Evolutionary conservation across 371 early-diverging fungal genomes (phyloP).

Genomic region (Haplosporangium sp.): DNA sequence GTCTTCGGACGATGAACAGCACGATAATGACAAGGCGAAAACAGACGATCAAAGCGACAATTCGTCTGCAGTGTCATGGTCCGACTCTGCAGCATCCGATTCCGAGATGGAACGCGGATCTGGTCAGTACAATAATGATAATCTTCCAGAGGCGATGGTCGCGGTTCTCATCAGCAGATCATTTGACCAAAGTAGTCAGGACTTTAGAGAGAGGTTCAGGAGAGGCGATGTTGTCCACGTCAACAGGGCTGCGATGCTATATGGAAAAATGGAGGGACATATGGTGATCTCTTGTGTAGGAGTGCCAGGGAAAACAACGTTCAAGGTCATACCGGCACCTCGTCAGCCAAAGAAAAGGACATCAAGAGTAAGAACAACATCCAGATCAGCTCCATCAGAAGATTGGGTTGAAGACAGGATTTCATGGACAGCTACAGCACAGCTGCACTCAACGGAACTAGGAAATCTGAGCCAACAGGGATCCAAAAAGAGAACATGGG

Average conservation of each 20-base stretch:
- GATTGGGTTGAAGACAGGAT: not conserved
- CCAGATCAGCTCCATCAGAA: not conserved
- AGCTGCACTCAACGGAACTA: no score
- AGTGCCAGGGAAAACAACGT: constrained; percentile 5
- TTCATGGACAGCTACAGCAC: no score
- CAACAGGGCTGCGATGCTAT: constrained; percentile 9
- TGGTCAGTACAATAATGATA: not conserved
- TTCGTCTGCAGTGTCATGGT: constrained; percentile 17
- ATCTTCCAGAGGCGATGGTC: constrained; percentile 8
- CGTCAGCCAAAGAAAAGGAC: not conserved
- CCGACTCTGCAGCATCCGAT: constrained; percentile 12
- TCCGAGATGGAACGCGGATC: not conserved
- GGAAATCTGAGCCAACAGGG: not conserved
- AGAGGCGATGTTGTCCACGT: constrained; percentile 13
- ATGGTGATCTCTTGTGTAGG: constrained; percentile 26
- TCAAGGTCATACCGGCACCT: not conserved
- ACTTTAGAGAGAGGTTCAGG: not conserved
- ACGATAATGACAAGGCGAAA: not conserved
- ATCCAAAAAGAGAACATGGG: constrained; percentile 3
- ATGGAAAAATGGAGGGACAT: not conserved
- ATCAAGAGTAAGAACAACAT: not conserved
- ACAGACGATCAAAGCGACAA: not conserved
- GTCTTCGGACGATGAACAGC: not conserved
- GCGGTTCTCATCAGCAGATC: constrained; percentile 18
- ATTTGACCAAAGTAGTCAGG: not conserved